Evolutionary conservation across 192 early-diverging fungal genomes (phyloP), one percentile per base, ranked within the genome.

Genomic region (Spizellomyces punctatus): DNA sequence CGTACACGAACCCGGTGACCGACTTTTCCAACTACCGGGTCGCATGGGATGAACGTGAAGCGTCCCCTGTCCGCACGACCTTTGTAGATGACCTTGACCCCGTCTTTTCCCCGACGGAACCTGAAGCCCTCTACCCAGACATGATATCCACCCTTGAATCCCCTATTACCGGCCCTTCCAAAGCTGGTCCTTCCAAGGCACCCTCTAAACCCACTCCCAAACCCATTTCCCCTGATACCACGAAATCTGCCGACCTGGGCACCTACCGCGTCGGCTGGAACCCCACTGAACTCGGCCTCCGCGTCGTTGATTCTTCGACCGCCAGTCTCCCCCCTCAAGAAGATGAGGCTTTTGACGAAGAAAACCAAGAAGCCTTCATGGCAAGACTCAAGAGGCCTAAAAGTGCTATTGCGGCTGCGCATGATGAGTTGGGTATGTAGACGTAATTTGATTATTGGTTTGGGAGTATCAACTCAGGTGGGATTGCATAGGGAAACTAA

Each of bases 21-120:
- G 76, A 77, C 17, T 77, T 77, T 60, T 54, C 61, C 49, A 77
- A 66, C 54, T 77, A 77, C 46, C 69, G 76, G 12, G 56, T 77
- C 60, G 49, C 48, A 27, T 77, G 76, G 76, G 50, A 77, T 57
- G 64, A 72, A 52, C 55, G 21, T 21, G 76, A 77, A 52, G 61
- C 64, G 0, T 60, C 63, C n/a, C 75, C 75, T 14, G 45, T 66
- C 2, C 60, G 62, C 4, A 21, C 17, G 7, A 27, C 42, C 59
- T 42, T 41, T 41, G 6, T 9, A 14, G 16, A 41, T 17, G 17
- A 64, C 63, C 47, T 64, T 45, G 9, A 9, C 10, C 27, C 21
- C 14, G 8, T 64, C 45, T 16, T 10, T n/a, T 64, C 63, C 9
- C 63, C 63, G 63, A 46, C 63, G 16, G 63, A n/a, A 14, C 27